Base-by-base conservation (phyloP, 2,329 filamentous ascomycete species). In the Helotiales sp. region DNA sequence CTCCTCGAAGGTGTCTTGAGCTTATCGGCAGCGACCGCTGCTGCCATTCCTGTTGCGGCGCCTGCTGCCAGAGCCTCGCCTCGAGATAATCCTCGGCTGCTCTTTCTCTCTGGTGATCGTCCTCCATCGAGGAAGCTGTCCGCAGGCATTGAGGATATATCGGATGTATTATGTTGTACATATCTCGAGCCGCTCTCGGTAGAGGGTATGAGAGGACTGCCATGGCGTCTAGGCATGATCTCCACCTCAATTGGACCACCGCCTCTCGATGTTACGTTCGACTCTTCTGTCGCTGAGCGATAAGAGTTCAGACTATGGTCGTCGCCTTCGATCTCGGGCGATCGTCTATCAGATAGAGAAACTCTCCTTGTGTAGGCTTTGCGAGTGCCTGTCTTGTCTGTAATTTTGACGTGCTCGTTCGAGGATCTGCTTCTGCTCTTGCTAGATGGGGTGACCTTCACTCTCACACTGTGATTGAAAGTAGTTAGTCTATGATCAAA, bases 181-280 rank as follows among this genome's bases (percentile, higher is more conserved):
- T 89, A 92, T 53, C 73, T 84, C 70, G 76, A 82, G 33, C 75
- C 87, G 80, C 70, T 81, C 74, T 75, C 85, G 74, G 71, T 78
- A 48, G 74, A 79, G 67, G 79, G 84, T 60, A 83, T 87, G 69
- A 82, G 82, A 73, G 75, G 93, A 63, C 81, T 96, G 75, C 83
- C 89, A 79, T 78, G 81, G 61, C 81, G 81, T 72, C 81, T 86
- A 71, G 76, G 63, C 70, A 73, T 82, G 62, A 98, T 90, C 72
- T 97, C 93, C 60, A 97, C 90, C 71, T 97, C 92, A 63, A 97
- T 87, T 33, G 92, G 92, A 53, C 89, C 77, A 12, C 79, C 75
- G 27, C 77, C 87, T 54, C 83, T 79, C 30, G 84, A 86, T 29
- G 79, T 81, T 57, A 93, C 81, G 73, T 88, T 92, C 63, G 90